Evolutionary conservation across 2,329 filamentous ascomycete species (phyloP), one percentile per base, ranked within the genome.

Genomic region (Cytospora piceae): DNA sequence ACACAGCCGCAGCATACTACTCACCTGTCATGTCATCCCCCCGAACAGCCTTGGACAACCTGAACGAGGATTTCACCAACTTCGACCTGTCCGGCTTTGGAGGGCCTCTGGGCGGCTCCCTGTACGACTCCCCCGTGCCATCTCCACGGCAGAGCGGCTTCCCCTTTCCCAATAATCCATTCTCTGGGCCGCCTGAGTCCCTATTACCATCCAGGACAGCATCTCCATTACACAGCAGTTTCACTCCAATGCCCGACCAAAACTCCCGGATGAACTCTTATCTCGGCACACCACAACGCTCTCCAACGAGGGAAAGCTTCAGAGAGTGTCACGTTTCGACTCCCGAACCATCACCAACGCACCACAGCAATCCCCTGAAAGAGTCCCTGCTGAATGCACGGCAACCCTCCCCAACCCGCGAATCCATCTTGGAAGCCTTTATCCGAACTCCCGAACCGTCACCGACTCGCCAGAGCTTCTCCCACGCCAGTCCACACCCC

Each of bases 11-110:
- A 67, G 66, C 58, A 37, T 67, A 67, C 32, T 67, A 67, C 63
- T 67, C 66, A 9, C 66, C 66, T 1, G 66, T 65, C 42, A 60
- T 67, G 56, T 67, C 66, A 52, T 64, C 63, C 0, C 66, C 66
- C 3, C 58, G 66, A 32, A 67, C 66, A 4, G 63, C 66, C 39
- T 52, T 67, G 8, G 66, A 67, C 17, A 63, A 54, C 52, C 66
- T 67, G 55, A 67, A 67, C 63, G 66, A 67, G 52, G 66, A 67
- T 32, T 65, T 67, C 31, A 64, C 63, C 46, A 65, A 67, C 59
- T 67, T 67, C 66, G 66, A 67, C 63, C 39, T 67, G 51, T 51
- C 59, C 27, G 56, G 57, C 59, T 67, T 67, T 14, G 66, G 66
- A n/a, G 66, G 63, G 5, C 66, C 63, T 20, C 63, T 67, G 12